Conservation (phyloP, 108 stramenopile species). For the Skeletonema costatum region DNA sequence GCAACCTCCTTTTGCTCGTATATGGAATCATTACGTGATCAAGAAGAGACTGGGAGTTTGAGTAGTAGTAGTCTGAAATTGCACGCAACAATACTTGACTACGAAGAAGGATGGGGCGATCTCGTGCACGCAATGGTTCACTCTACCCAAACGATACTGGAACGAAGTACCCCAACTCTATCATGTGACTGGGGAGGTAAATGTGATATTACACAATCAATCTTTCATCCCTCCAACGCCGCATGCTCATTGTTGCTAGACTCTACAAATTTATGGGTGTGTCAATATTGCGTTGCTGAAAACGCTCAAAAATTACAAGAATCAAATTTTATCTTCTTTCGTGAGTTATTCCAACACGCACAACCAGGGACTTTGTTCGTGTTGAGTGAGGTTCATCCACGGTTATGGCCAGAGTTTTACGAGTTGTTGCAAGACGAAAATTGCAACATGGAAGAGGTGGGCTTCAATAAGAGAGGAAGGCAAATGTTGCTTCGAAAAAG, state of each 20-base stretch:
- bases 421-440: constrained; percentile 16
- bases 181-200: constrained; percentile 54
- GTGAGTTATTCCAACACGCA: constrained; percentile 49
- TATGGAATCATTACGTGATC: background rate
- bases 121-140: constrained; percentile 48
- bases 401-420: constrained; percentile 67
- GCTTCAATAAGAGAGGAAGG: constrained; percentile 24
- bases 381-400: constrained; percentile 57
- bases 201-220: constrained; percentile 65
- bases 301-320: constrained; percentile 49
- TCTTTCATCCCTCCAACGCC: constrained; percentile 43
- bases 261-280: constrained; percentile 46
- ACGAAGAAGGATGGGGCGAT: constrained; percentile 68
- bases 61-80: constrained; percentile 7
- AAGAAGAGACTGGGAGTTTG: background rate
- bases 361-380: constrained; percentile 46
- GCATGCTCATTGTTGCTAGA: constrained; percentile 13
- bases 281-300: constrained; percentile 74
- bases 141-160: constrained; percentile 28
- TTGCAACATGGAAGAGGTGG: constrained; percentile 10
- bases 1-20: constrained; percentile 36
- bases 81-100: constrained; percentile 53
- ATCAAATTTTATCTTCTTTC: constrained; percentile 57
- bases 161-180: constrained; percentile 1
- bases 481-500: constrained; percentile 30